Conservation (phyloP, 176 grass and related monocot genomes). For the Luzula sylvatica region DNA sequence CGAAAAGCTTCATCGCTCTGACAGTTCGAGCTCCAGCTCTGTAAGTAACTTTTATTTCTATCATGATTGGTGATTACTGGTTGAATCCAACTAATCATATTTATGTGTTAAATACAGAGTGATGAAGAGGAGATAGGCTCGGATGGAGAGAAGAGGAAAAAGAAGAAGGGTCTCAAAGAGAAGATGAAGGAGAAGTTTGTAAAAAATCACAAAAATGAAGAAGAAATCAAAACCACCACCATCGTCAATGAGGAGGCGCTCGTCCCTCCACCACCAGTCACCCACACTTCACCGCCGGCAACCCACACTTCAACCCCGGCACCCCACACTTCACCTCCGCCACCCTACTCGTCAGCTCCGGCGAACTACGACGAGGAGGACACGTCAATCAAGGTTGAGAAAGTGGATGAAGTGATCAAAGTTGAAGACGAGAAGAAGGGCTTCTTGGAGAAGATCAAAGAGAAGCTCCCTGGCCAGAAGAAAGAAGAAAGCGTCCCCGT, state of each 20-base stretch:
- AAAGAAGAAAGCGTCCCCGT: slow-evolving; percentile 32
- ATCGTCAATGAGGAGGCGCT: slow-evolving; percentile 14
- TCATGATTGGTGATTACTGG: background rate
- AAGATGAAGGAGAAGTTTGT: slow-evolving; percentile 80
- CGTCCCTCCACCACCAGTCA: background rate
- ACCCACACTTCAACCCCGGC: background rate
- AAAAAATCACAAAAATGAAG: slow-evolving; percentile 35
- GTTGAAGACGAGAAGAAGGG: slow-evolving; percentile 71
- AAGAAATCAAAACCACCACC: slow-evolving; percentile 8
- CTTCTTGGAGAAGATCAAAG: slow-evolving; percentile 95
- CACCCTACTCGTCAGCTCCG: too few relatives aligned
- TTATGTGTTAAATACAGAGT: slow-evolving; percentile 31
- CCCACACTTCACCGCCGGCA: background rate
- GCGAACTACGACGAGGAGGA: slow-evolving; percentile 22
- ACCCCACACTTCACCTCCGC: background rate
- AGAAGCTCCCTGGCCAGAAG: slow-evolving; percentile 70
- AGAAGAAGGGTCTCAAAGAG: slow-evolving; percentile 89
- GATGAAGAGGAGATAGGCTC: slow-evolving; percentile 75
- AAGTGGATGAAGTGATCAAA: slow-evolving; percentile 30
- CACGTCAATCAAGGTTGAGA: slow-evolving; percentile 41
- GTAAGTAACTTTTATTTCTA: slow-evolving; percentile 22
- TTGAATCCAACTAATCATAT: background rate
- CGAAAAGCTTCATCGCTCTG: slow-evolving; percentile 58
- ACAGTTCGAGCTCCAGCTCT: slow-evolving; percentile 81
- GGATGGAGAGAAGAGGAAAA: slow-evolving; percentile 81